Conservation (phyloP, 768 basidiomycete genomes). For the Cantharellus cinnabarinus region DNA sequence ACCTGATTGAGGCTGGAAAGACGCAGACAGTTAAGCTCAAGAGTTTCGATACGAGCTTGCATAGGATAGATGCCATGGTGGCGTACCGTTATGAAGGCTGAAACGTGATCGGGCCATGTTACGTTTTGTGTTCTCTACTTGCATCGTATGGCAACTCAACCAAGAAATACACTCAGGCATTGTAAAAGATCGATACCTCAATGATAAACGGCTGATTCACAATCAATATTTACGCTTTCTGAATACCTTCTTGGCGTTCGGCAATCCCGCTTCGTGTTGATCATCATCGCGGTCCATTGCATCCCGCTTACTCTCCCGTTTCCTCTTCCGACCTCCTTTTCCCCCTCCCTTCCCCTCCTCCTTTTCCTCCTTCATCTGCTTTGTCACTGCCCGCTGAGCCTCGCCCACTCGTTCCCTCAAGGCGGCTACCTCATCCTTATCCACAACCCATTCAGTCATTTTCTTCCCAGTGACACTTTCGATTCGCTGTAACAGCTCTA, state of each 20-base stretch:
- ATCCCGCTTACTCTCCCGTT: conserved; percentile 32
- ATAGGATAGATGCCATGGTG: conserved; percentile 93
- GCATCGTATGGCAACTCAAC: no score
- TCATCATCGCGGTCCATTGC: conserved; percentile 87
- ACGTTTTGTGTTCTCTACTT: no score
- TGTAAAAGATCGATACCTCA: neutral
- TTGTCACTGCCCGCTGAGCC: conserved; percentile 48
- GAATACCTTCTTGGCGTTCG: conserved; percentile 23
- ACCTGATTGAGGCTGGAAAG: conserved; percentile 82
- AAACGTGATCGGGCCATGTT: neutral
- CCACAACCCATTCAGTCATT: conserved; percentile 72
- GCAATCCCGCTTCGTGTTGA: conserved; percentile 77
- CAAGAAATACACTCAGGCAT: no score
- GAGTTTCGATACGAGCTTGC: conserved; percentile 94
- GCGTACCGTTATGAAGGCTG: conserved; percentile 67
- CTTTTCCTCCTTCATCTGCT: conserved; percentile 63
- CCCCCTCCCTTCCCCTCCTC: conserved; percentile 22
- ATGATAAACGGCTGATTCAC: neutral
- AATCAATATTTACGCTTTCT: neutral
- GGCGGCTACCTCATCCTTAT: conserved; percentile 73
- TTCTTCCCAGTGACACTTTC: conserved; percentile 83
- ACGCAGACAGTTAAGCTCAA: conserved; percentile 86
- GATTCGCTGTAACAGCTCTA: conserved; percentile 87
- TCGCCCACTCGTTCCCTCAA: conserved; percentile 78
- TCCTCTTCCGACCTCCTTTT: conserved; percentile 29